Evolutionary conservation across 2,329 filamentous ascomycete genomes (phyloP), one percentile per base, ranked within the genome.

Genomic region (Beauveria scarabaeidicola): DNA sequence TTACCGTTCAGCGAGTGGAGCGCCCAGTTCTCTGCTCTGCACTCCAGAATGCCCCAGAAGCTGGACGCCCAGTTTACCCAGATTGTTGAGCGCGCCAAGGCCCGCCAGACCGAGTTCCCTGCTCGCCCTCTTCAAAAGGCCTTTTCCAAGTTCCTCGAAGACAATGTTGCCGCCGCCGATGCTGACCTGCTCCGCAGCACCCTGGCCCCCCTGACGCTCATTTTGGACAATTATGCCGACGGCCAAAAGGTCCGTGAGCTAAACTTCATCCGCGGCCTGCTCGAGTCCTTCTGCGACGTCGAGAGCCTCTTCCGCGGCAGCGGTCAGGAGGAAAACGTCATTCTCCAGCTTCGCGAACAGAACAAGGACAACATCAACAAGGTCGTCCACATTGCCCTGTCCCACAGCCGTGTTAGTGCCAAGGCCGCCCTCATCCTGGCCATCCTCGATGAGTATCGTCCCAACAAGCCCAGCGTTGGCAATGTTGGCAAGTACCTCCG

Each of bases 1-100:
- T 82, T 99, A 63, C 94, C 94, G 1, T 99, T 94, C 72, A 91
- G 93, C 73, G 91, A 99, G 74, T 99, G 93, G 90, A 91, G 89
- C 64, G 89, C 93, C 6, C 91, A 97, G 70, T 94, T 96, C 66
- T 96, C 94, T 52, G 94, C 94, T 23, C 83, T 99, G n/a, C 93
- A 97, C 74, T 90, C 92, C 7, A 89, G 94, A 68, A 99, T 97
- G 89, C 94, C 94, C 0, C 88, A 93, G 71, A 97, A 93, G 77
- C 85, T 99, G 32, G 92, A 97, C 67, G 74, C 85, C 23, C 86
- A 84, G 64, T 87, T 99, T 65, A 85, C 87, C 13, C 89, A 94
- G 68, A 87, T 95, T 48, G 88, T 97, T 55, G 93, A 97, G 61
- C 87, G 89, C 62, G 85, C 91, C 46, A 89, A 87, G 73, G 77